Evolutionary conservation across 352 stramenopile genomes (phyloP).

Genomic region (Globisporangium canariense): DNA sequence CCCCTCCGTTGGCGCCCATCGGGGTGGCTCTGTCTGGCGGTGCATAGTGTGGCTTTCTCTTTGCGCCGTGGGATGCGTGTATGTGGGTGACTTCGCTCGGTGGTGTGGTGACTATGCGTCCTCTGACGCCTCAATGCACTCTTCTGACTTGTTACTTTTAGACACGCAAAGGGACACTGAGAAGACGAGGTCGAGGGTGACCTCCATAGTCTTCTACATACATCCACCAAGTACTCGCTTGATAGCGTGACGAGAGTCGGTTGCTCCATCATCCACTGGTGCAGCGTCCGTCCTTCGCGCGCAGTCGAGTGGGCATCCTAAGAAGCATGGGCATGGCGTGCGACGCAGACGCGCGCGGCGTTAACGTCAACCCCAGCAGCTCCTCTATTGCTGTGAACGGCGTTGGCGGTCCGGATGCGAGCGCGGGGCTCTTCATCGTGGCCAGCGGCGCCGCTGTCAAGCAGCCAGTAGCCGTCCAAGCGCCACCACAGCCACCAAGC

Average conservation of each 20-base stretch:
- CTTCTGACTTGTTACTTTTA: background rate
- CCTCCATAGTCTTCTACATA: background rate
- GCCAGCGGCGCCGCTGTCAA: constrained; percentile 6
- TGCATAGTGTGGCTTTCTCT: no score
- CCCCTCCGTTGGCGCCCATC: no score
- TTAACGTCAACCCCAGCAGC: constrained; percentile 12
- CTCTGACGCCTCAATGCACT: background rate
- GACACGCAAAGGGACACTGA: background rate
- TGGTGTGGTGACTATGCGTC: background rate
- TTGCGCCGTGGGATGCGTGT: no score
- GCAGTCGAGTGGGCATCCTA: constrained; percentile 5
- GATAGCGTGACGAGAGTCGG: constrained; percentile 6
- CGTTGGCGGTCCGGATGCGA: background rate
- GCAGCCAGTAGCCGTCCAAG: background rate
- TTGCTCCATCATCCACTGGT: background rate
- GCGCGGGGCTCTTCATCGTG: constrained; percentile 1
- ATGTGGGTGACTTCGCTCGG: no score
- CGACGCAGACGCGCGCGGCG: constrained; percentile 41
- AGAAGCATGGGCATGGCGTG: constrained; percentile 64
- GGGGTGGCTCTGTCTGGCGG: background rate
- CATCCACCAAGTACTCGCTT: background rate
- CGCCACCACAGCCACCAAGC: background rate
- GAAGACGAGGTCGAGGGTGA: background rate
- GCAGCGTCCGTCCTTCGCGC: constrained; percentile 2
- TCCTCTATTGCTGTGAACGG: background rate